Conservation (phyloP, 805 yeast species). For the Lachancea quebecensis region DNA sequence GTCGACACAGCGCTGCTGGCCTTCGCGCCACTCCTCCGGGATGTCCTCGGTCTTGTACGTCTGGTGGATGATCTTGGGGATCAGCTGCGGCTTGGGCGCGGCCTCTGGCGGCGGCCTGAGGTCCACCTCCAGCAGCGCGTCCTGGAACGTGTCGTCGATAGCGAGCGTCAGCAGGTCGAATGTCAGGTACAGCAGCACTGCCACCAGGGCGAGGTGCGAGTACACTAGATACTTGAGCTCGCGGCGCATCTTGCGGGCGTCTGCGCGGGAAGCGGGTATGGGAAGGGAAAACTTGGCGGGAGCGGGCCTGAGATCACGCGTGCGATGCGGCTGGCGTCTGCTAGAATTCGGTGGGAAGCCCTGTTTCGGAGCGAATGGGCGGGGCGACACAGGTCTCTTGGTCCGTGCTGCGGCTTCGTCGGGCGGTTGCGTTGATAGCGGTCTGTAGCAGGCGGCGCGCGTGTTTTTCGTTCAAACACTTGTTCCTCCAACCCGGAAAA, state of each 20-base stretch:
- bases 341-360: not conserved
- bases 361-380: not conserved
- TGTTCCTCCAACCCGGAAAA: too few species aligned
- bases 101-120: constrained; percentile 45
- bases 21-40: constrained; percentile 75
- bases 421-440: too few species aligned
- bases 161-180: constrained; percentile 67
- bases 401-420: too few species aligned
- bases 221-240: constrained; percentile 56
- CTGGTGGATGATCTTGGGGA: constrained; percentile 90
- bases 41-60: constrained; percentile 75
- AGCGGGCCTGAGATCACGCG: not conserved
- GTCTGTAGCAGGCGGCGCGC: too few species aligned
- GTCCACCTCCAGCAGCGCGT: constrained; percentile 57
- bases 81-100: constrained; percentile 44
- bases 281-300: too few species aligned
- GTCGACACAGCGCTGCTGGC: constrained; percentile 70
- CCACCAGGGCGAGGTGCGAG: constrained; percentile 49
- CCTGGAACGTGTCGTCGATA: constrained; percentile 63
- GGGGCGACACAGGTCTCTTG: too few species aligned
- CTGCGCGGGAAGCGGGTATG: too few species aligned
- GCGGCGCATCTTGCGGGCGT: constrained; percentile 43
- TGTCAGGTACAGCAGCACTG: constrained; percentile 52
- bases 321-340: not conserved
- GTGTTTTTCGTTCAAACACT: too few species aligned